Base-by-base conservation (phyloP, 371 early-diverging fungal species). In the Pancytospora epiphaga region DNA sequence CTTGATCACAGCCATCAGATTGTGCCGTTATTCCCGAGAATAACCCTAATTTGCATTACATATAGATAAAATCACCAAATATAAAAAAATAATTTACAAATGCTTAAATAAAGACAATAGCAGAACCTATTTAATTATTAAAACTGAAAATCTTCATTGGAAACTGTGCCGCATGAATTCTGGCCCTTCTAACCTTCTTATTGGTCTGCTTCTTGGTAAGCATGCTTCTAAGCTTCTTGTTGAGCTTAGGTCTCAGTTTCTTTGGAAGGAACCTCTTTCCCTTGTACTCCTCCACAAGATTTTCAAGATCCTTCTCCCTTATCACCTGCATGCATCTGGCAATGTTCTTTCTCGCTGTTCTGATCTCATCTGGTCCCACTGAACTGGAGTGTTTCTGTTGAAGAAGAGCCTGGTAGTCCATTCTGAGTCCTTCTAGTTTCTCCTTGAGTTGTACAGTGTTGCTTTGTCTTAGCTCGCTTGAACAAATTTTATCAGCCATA, bases 261-360 rank as follows among this genome's bases (percentile, higher is more conserved):
- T 77, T 80, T 12, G 80, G 80, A 32, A 80, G 34, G 43, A 64
- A 52, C 38, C 49, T 73, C 32, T 40, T 69, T 18, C 62, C 64
- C 58, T 67, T 68, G 58, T 77, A 70, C 52, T 72, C 40, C 22
- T 74, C 72, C n/a, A 67, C 54, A 15, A 61, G 0, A 56, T 71
- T 58, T 51, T 64, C 51, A 34, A 65, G 54, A 30, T 56, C 38
- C 36, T 77, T 77, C 63, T 77, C 77, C 3, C 38, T 58, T 6
- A 54, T 1, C 29, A 80, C 58, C 4, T 51, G 61, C 32, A 72
- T 56, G 2, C 51, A 58, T 4, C 56, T 12, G 6, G 77, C 76
- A 36, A 80, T 34, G 51, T 74, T 77, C 52, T 71, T 80, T 51
- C 66, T 69, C 18, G 64, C 66, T 33, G 32, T 47, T 58, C 50